Evolutionary conservation across 192 early-diverging fungal species (phyloP), one percentile per base, ranked within the genome.

Genomic region (Coemansia sp.): DNA sequence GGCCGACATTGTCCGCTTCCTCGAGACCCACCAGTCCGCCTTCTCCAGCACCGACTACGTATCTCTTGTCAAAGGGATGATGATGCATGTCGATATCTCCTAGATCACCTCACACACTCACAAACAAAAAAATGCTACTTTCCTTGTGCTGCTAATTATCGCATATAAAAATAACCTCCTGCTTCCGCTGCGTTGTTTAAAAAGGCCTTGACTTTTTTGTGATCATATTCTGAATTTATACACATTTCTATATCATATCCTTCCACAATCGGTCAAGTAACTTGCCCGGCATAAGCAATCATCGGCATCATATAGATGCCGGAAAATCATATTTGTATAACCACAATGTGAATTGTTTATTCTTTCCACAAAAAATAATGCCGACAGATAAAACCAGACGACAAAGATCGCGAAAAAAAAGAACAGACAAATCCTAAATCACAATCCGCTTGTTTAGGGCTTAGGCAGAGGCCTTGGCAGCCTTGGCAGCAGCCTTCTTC

Each of bases 21-120:
- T 80, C 7, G 78, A 80, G 51, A 80, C 73, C 12, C 78, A 80
- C 61, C 78, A 80, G 51, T 51, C 42, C 5, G 48, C 73, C 48
- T 80, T 80, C 36, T 69, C 78, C 10, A 80, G 73, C 59, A 68
- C 78, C 5, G 64, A 75, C 66, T 80, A 80, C 40, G 73, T 80
- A 14, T 64, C 73, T 5, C 66, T 75, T 22, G 78, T 80, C 60
- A 80, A 80, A 50, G 72, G 78, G 69, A 72, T 80, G 69, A 75
- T 80, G 73, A 45, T 45, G 42, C 76, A 56, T 33, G 55, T 38
- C 3, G 57, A 59, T 59, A 36, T 40, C 1, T 59, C 51, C 51
- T 54, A n/a, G n/a, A n/a, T n/a, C n/a, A n/a, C n/a, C n/a, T n/a
- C n/a, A n/a, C n/a, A n/a, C n/a, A n/a, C n/a, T n/a, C n/a, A n/a